Base-by-base conservation (phyloP, 2,329 filamentous ascomycete genomes). In the Apiospora phragmitis region DNA sequence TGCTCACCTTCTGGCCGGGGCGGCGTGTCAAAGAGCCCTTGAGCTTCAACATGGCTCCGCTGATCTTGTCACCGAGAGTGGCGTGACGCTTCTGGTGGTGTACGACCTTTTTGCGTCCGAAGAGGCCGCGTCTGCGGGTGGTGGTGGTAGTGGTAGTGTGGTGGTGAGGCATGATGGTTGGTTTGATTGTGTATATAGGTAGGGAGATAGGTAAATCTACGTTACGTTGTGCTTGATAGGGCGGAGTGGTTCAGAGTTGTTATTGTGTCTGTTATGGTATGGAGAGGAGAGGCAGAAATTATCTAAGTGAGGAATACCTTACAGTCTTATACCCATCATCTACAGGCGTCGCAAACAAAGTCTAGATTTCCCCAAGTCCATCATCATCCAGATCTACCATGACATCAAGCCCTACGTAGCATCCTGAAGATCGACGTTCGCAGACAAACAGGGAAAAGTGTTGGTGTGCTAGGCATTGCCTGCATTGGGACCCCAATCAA, bases 1-100 rank as follows among this genome's bases (percentile, higher is more conserved):
- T n/a, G n/a, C 79, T 72, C 81, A 90, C 89, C 90, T 95, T 95
- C 74, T 92, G 82, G 32, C 91, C 93, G 2, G 92, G 91, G 51
- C 90, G 86, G 66, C 89, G 81, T 1, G 91, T 94, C 70, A 95
- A 78, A 69, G 85, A 89, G 9, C 93, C 93, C 80, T 90, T 90
- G 73, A 95, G 81, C 84, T 89, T 93, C 83, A 93, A 85, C 80
- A 95, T 84, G 0, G 92, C 93, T 24, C 93, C 93, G 67, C 88
- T 91, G 75, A 95, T 87, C 82, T 95, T 95, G 83, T 95, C 93
- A 65, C 91, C 91, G 74, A 95, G 84, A 49, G 86, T 89, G 3
- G 89, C 86, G 76, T 91, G 89, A 77, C 92, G 89, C 79, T 89
- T 88, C 69, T 93, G 92, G 78, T 92, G 90, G 72, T 89, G 87